phyloP scores from a whole-genome alignment of 2,329 filamentous ascomycete species.

The Claviceps sp. region DNA sequence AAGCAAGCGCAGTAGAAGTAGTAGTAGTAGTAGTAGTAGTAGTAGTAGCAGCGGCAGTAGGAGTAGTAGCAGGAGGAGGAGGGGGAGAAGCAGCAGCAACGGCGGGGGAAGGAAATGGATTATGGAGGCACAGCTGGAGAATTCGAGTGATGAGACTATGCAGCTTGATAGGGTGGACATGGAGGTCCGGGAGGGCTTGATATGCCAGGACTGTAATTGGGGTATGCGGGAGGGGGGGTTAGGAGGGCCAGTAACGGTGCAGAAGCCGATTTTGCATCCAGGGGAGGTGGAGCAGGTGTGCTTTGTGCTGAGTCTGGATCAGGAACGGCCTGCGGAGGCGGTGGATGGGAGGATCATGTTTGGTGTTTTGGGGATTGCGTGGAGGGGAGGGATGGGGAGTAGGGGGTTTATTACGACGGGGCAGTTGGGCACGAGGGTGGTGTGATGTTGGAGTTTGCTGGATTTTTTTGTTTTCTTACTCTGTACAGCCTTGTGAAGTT shows the following conservation, averaged over 20 bases:
- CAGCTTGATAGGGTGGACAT: slow-evolving; percentile 56
- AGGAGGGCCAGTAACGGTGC: neutral
- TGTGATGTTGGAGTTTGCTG: slow-evolving; percentile 3
- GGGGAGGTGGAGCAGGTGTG: slow-evolving; percentile 54
- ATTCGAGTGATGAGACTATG: slow-evolving; percentile 73
- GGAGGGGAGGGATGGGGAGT: slow-evolving; percentile 84
- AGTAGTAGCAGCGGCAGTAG: neutral
- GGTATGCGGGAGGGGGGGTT: slow-evolving; percentile 14
- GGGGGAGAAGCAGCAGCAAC: slow-evolving; percentile 6
- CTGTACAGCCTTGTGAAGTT: neutral
- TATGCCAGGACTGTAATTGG: slow-evolving; percentile 45
- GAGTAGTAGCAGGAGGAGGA: neutral
- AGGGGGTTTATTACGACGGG: slow-evolving; percentile 78
- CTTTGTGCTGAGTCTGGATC: slow-evolving; percentile 35
- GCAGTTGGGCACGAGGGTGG: slow-evolving; percentile 48
- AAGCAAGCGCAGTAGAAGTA: too few species aligned
- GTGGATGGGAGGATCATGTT: slow-evolving; percentile 50
- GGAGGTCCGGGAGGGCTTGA: slow-evolving; percentile 37
- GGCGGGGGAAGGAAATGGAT: slow-evolving; percentile 43
- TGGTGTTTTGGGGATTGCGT: slow-evolving; percentile 74
- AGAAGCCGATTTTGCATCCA: slow-evolving; percentile 43
- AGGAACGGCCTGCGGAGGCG: slow-evolving; percentile 23
- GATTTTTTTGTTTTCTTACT: neutral
- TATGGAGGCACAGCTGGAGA: slow-evolving; percentile 90
- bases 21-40: neutral